Conservation (phyloP, 2,329 filamentous ascomycete genomes). For the Pseudomassariella vexata region DNA sequence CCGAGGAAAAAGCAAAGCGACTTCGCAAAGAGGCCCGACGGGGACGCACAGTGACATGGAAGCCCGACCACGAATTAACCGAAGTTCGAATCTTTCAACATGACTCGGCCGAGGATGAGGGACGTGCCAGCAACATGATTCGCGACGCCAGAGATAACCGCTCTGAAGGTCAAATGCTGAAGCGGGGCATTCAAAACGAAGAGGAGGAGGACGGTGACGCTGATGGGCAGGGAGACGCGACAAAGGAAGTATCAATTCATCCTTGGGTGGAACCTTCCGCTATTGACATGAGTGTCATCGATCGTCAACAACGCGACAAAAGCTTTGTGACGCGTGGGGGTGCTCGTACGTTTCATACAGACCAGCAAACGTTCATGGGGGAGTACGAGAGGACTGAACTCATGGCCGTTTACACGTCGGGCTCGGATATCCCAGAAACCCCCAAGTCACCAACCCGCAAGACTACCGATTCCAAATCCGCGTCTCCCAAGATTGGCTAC, state of each 20-base stretch:
- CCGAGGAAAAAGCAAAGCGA: slow-evolving; percentile 61
- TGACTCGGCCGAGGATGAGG: slow-evolving; percentile 65
- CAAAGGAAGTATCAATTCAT: slow-evolving; percentile 46
- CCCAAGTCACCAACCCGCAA: slow-evolving; percentile 47
- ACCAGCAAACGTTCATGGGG: slow-evolving; percentile 49
- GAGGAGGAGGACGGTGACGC: slow-evolving; percentile 51
- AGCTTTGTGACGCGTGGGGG: slow-evolving; percentile 52
- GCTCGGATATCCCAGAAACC: slow-evolving; percentile 48
- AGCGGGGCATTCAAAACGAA: slow-evolving; percentile 49
- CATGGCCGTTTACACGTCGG: slow-evolving; percentile 53
- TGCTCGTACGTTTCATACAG: slow-evolving; percentile 41
- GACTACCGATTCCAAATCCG: slow-evolving; percentile 13
- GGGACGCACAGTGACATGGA: slow-evolving; percentile 66
- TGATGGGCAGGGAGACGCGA: slow-evolving; percentile 52
- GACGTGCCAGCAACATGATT: slow-evolving; percentile 61
- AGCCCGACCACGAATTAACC: slow-evolving; percentile 59
- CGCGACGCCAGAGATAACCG: slow-evolving; percentile 68
- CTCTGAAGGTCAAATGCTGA: slow-evolving; percentile 65
- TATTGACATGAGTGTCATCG: slow-evolving; percentile 41
- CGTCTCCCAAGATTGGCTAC: slow-evolving; percentile 22
- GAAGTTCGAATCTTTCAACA: slow-evolving; percentile 66
- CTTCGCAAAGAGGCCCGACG: slow-evolving; percentile 67
- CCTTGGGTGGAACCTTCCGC: slow-evolving; percentile 44
- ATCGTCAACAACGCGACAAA: slow-evolving; percentile 38
- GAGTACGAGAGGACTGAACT: slow-evolving; percentile 54